Conservation (phyloP, 2,329 filamentous ascomycete genomes). For the Rhexocercosporidium sp. region DNA sequence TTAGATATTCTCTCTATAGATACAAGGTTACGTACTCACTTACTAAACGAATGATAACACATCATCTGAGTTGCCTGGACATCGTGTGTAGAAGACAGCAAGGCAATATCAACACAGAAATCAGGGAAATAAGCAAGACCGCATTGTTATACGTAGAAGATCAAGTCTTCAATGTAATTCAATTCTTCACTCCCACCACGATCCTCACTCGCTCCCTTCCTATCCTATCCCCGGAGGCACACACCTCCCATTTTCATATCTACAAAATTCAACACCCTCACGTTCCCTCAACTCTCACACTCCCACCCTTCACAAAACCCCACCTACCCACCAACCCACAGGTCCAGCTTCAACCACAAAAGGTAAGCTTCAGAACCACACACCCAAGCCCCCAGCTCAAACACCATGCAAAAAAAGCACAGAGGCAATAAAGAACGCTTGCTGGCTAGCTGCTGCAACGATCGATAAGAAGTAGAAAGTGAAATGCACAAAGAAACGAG, state of each 20-base stretch:
- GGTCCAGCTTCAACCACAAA: too few relatives aligned
- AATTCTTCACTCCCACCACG: not conserved
- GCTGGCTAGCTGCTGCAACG: conserved; percentile 10
- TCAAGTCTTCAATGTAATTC: not conserved
- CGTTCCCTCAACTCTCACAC: not conserved
- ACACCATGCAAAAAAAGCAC: not conserved
- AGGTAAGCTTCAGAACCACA: not conserved
- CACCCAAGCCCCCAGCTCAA: not conserved
- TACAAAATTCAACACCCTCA: not conserved
- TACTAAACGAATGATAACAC: too few relatives aligned
- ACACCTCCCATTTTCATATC: not conserved
- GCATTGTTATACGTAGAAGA: not conserved
- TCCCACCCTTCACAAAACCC: not conserved
- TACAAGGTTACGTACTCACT: too few relatives aligned
- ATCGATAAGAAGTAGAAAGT: conserved; percentile 7
- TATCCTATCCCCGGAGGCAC: conserved; percentile 3
- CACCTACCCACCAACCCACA: not conserved
- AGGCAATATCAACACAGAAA: not conserved
- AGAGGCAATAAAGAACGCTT: conserved; percentile 8
- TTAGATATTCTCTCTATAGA: too few relatives aligned
- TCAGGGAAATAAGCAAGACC: not conserved
- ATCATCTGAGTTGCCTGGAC: too few relatives aligned
- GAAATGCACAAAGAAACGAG: conserved; percentile 1
- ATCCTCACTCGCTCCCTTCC: not conserved
- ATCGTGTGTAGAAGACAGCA: too few relatives aligned